These are phyloP conservation scores for Yarrowia sp. DNA, from an alignment of 805 yeast species.

Conservation along the genomic window DNA sequence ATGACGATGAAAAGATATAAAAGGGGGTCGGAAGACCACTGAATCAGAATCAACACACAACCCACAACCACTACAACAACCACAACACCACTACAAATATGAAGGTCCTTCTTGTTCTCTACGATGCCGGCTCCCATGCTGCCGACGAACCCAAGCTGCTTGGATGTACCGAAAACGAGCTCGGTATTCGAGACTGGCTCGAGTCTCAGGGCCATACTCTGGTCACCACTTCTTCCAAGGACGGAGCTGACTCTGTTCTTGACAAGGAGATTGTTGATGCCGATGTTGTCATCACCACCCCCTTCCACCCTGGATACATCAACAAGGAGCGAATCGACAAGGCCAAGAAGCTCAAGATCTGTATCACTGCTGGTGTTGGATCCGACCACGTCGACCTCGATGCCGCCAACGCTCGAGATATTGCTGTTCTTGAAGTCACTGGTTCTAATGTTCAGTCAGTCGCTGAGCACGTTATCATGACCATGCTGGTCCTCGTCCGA, in stretches of 20 bases:
- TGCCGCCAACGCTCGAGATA: conserved; percentile 58
- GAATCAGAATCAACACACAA: neutral
- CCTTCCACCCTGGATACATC: conserved; percentile 75
- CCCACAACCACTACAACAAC: neutral
- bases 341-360: conserved; percentile 63
- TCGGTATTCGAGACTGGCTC: conserved; percentile 65
- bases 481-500: conserved; percentile 66
- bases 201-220: conserved; percentile 65
- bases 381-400: conserved; percentile 69
- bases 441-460: conserved; percentile 79
- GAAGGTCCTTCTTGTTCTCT: conserved; percentile 56
- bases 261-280: conserved; percentile 69
- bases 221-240: conserved; percentile 66
- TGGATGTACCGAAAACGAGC: conserved; percentile 72
- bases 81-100: conserved; percentile 11
- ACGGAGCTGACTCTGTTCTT: conserved; percentile 54
- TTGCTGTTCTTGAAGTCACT: conserved; percentile 75
- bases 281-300: conserved; percentile 74
- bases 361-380: conserved; percentile 78
- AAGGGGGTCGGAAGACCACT: neutral
- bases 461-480: conserved; percentile 77
- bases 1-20: neutral
- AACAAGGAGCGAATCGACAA: conserved; percentile 59
- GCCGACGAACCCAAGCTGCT: conserved; percentile 56
- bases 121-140: conserved; percentile 59